Percentiles rank a stretch among this genome's conserved stretches.
phyloP scores from a whole-genome alignment of 768 basidiomycete species.

The Hypsizygus marmoreus region DNA sequence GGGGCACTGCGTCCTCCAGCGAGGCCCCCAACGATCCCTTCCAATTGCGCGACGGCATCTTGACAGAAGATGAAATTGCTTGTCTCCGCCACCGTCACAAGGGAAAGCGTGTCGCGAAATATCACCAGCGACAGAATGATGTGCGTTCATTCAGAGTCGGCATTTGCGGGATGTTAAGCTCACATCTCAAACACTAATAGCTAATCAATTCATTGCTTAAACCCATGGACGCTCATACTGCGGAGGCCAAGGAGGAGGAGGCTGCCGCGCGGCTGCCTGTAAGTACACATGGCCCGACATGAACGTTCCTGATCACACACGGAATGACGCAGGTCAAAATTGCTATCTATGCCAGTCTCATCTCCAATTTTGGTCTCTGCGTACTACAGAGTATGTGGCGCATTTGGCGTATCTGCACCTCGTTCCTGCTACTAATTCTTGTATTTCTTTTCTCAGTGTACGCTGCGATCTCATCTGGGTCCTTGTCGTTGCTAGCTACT shows the following conservation, averaged over 20 bases:
- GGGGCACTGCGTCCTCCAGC: constrained; percentile 32
- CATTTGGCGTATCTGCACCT: not conserved
- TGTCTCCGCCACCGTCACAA: constrained; percentile 59
- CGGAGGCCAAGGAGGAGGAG: constrained; percentile 74
- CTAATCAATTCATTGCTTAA: constrained; percentile 88
- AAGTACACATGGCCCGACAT: constrained; percentile 21
- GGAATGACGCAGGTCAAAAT: constrained; percentile 68
- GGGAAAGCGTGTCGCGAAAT: constrained; percentile 65
- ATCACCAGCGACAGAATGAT: constrained; percentile 73
- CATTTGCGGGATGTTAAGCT: not conserved
- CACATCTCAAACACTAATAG: constrained; percentile 38
- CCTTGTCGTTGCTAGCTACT: constrained; percentile 86
- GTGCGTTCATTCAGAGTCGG: constrained; percentile 36
- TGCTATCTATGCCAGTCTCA: constrained; percentile 83
- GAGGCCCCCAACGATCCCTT: constrained; percentile 60
- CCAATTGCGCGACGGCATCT: constrained; percentile 59
- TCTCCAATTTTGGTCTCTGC: constrained; percentile 72
- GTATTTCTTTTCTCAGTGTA: constrained; percentile 76
- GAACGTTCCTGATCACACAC: not conserved
- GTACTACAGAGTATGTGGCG: constrained; percentile 67
- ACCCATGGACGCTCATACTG: constrained; percentile 86
- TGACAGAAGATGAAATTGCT: constrained; percentile 64
- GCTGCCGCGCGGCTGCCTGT: constrained; percentile 69
- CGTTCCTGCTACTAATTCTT: constrained; percentile 5
- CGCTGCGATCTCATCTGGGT: constrained; percentile 82